Evolutionary conservation across 2,329 filamentous ascomycete species (phyloP), one percentile per base, ranked within the genome.

Genomic region (Pestalotiopsis sp.): DNA sequence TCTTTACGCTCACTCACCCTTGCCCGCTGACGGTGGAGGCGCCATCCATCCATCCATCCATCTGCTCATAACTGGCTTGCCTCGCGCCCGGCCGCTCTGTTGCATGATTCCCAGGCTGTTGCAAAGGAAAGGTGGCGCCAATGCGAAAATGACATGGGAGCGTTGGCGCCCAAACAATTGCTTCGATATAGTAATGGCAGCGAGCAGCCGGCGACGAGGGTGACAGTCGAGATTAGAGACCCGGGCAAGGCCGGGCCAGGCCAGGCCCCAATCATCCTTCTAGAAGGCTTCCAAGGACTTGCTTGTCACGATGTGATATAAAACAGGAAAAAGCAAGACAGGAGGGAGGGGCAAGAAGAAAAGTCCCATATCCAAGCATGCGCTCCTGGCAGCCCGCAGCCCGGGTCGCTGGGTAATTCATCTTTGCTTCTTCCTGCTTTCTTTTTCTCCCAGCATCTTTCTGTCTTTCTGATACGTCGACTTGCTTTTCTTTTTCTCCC

Each of bases 221-320:
- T 9, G 31, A n/a, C 14, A 45, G 17, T 45, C n/a, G 41, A 45
- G 13, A 45, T 2, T 23, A 45, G 17, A n/a, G 41, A n/a, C 41
- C 6, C 45, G 17, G 45, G 6, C n/a, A 20, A 9, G 20, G 45
- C 45, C 17, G 20, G n/a, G 45, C 11, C 23, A 59, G 57, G 11
- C 23, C 14, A 38, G 6, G 20, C 27, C 45, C 25, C 45, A 57
- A 36, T 57, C 5, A 20, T 66, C 20, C 41, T 66, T 66, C 63
- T 57, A 66, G 63, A 66, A 56, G 27, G 4, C 63, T 36, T 66
- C 63, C 27, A 56, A 45, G 41, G 31, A 57, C 45, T 31, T 27
- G 45, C 23, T 57, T 57, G 12, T 17, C 63, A 27, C 31, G 45
- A 66, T 23, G 7, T 9, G 25, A 36, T 36, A 36, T 36, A 36